Base-by-base conservation (phyloP, 2,329 filamentous ascomycete species). In the Aspergillus sp. region DNA sequence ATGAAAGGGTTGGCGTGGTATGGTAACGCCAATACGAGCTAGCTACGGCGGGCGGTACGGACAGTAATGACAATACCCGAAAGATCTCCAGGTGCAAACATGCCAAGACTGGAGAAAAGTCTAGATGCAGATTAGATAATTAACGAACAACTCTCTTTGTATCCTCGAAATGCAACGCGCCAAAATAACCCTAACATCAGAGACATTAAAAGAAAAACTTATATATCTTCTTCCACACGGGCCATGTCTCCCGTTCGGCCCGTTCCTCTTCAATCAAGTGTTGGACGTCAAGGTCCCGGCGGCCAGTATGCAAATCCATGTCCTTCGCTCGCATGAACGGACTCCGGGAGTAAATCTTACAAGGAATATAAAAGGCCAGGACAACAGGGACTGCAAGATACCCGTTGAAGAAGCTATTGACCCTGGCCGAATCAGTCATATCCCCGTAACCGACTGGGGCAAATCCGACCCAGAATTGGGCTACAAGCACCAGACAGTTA, bases 391-490 rank as follows among this genome's bases (percentile, higher is more conserved):
- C 71, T 6, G 79, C 79, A 8, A 83, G 70, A 58, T 80, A 83
- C 3, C 60, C 55, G 42, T 73, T 70, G 67, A 94, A 94, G 68
- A 91, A 94, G 54, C 74, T 81, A 52, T 79, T 65, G 0, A 79
- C 78, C 36, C 81, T 71, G 5, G 73, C 64, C 1, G 58, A 39
- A 4, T 70, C 52, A 0, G 72, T 71, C 64, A 73, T 72, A 0
- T 67, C 45, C 4, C 60, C 57, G 59, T 78, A 83, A 27, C 73
- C 78, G 42, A 91, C 76, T 3, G 90, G 89, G 62, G 82, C 89
- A 3, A 86, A 82, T 29, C 86, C 88, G 43, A 86, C 83, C 86
- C 88, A 96, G 72, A 94, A 91, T 64, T 96, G 89, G 1, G 86
- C 87, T 41, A 85, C 63, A 29, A 96, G 76, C 29, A 95, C 82